Conservation (phyloP, 192 early-diverging fungal genomes). For the Dimargaris cristalligena region DNA sequence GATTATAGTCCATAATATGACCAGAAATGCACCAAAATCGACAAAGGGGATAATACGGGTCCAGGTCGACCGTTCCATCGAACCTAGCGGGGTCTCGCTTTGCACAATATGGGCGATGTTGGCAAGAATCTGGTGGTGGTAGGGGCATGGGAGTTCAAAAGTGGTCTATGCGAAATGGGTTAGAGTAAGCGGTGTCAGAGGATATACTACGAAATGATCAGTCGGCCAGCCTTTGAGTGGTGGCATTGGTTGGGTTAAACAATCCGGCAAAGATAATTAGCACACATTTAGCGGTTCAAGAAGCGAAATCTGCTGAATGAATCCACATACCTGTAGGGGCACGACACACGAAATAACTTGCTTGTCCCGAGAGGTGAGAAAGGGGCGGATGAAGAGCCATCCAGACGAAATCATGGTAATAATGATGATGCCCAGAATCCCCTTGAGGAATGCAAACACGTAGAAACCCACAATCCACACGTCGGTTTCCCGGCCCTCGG, state of each 20-base stretch:
- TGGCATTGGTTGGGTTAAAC: no score
- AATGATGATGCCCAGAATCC: slow-evolving; percentile 31
- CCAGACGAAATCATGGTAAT: slow-evolving; percentile 34
- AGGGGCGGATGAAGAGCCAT: slow-evolving; percentile 41
- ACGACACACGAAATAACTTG: slow-evolving; percentile 31
- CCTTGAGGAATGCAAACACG: slow-evolving; percentile 34
- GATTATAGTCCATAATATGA: slow-evolving; percentile 32
- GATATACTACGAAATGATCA: no score
- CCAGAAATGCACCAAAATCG: slow-evolving; percentile 26
- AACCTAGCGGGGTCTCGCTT: slow-evolving; percentile 32
- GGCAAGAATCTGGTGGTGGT: slow-evolving; percentile 22
- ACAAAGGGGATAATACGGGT: slow-evolving; percentile 27
- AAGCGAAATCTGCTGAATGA: no score
- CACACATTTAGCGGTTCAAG: no score
- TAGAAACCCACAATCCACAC: slow-evolving; percentile 37
- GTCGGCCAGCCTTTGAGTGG: no score
- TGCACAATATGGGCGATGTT: slow-evolving; percentile 28
- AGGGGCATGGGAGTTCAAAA: no score
- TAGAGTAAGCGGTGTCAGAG: no score
- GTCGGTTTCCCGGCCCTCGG: slow-evolving; percentile 26
- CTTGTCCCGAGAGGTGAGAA: slow-evolving; percentile 33
- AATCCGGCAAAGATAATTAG: no score
- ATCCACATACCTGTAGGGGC: slow-evolving; percentile 23
- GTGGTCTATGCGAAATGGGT: no score
- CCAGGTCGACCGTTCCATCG: slow-evolving; percentile 33